A percentile compares a stretch with the other conserved stretches of the same genome.
phyloP scores from a whole-genome alignment of 2,329 filamentous ascomycete genomes.

The Xylaria sp. region DNA sequence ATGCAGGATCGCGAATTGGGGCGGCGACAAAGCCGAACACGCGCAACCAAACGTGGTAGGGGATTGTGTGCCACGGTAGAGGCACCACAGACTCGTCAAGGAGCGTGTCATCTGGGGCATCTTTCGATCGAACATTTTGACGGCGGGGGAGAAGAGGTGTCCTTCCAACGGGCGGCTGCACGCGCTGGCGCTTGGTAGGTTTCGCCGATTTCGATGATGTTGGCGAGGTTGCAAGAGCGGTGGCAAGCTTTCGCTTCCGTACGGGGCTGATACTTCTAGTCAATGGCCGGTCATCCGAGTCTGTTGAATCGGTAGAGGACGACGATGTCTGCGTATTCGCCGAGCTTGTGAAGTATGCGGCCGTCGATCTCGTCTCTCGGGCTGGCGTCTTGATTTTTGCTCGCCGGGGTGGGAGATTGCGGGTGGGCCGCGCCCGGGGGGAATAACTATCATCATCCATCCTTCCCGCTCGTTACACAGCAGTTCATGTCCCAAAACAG shows the following conservation, averaged over 20 bases:
- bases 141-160: background rate
- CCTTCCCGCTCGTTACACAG: conserved; percentile 24
- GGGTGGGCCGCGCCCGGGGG: conserved; percentile 38
- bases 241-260: conserved; percentile 22
- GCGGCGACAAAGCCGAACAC: conserved; percentile 76
- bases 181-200: conserved; percentile 29
- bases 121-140: conserved; percentile 1
- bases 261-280: conserved; percentile 18
- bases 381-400: conserved; percentile 46
- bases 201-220: conserved; percentile 11
- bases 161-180: background rate
- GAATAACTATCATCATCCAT: conserved; percentile 40
- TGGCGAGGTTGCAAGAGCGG: background rate
- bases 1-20: conserved; percentile 59
- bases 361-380: conserved; percentile 43
- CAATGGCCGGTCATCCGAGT: conserved; percentile 26
- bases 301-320: conserved; percentile 23
- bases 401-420: conserved; percentile 43
- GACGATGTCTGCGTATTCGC: conserved; percentile 26
- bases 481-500: conserved; percentile 8
- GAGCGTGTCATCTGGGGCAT: conserved; percentile 8
- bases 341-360: conserved; percentile 38
- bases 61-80: conserved; percentile 60
- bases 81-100: conserved; percentile 60
- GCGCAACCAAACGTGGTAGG: conserved; percentile 74